A percentile compares a stretch with the other conserved stretches of the same genome.
phyloP scores from a whole-genome alignment of 176 grass and related monocot species.

The Triticum monococcum region DNA sequence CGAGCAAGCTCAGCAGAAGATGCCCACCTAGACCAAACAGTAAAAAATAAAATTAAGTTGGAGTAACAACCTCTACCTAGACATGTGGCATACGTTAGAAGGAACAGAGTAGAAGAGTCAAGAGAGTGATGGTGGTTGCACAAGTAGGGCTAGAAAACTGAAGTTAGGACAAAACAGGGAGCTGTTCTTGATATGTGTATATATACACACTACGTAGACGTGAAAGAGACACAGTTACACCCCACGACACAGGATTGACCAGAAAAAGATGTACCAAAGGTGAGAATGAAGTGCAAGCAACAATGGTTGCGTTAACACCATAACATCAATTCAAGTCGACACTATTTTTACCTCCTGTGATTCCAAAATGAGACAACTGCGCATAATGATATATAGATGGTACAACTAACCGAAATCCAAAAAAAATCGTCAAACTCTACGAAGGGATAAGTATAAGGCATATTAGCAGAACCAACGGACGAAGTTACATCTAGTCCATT shows the following conservation, averaged over 20 bases:
- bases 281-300: constrained; percentile 36
- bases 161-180: constrained; percentile 34
- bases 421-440: neutral
- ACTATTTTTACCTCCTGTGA: neutral
- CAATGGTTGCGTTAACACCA: neutral
- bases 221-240: constrained; percentile 19
- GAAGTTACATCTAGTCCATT: neutral
- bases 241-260: constrained; percentile 38
- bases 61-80: neutral
- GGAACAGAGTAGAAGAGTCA: neutral
- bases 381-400: neutral
- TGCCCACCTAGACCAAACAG: neutral
- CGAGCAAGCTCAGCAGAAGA: constrained; percentile 25
- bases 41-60: neutral
- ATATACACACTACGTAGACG: neutral
- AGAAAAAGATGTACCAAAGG: constrained; percentile 10
- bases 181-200: constrained; percentile 36
- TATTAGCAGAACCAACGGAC: constrained; percentile 6
- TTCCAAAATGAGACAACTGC: neutral
- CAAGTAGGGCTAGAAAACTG: constrained; percentile 10
- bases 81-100: constrained; percentile 19
- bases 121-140: constrained; percentile 8
- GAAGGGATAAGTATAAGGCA: constrained; percentile 23
- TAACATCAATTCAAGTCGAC: neutral
- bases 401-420: neutral